These are phyloP conservation scores for Ambrosia artemisiifolia DNA, from an alignment of 129 eudicot genomes.

Conservation along the genomic window DNA sequence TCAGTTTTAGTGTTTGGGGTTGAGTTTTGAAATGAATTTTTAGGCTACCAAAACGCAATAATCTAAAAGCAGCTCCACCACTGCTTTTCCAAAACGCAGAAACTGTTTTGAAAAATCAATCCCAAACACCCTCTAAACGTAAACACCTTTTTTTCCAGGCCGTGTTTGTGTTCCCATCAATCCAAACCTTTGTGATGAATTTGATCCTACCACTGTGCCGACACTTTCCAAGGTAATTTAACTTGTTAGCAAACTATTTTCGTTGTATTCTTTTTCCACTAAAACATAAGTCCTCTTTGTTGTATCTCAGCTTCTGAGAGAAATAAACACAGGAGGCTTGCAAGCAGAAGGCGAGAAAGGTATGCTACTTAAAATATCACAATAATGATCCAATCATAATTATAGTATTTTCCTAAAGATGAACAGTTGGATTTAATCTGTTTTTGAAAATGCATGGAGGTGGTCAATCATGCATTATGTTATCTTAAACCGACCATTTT, in stretches of 20 bases:
- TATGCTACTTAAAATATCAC: slow-evolving; percentile 18
- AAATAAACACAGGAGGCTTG: slow-evolving; percentile 61
- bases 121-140: too few species aligned
- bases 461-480: neutral
- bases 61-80: too few species aligned
- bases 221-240: slow-evolving; percentile 71
- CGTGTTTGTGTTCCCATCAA: slow-evolving; percentile 92
- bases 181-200: slow-evolving; percentile 77
- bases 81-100: too few species aligned
- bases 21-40: too few species aligned
- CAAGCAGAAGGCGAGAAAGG: slow-evolving; percentile 59
- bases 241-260: slow-evolving; percentile 14
- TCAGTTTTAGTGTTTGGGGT: too few species aligned
- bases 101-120: too few species aligned
- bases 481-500: neutral
- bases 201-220: slow-evolving; percentile 80
- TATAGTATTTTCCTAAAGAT: neutral
- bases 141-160: slow-evolving; percentile 36
- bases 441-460: slow-evolving; percentile 3
- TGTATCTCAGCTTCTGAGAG: slow-evolving; percentile 66
- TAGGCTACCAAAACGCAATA: too few species aligned
- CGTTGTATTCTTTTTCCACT: neutral
- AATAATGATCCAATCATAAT: neutral
- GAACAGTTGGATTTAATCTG: neutral
- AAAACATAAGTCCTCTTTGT: neutral